Evolutionary conservation across 2,329 filamentous ascomycete genomes (phyloP), one percentile per base, ranked within the genome.

Genomic region (Paecilomyces fulvus): DNA sequence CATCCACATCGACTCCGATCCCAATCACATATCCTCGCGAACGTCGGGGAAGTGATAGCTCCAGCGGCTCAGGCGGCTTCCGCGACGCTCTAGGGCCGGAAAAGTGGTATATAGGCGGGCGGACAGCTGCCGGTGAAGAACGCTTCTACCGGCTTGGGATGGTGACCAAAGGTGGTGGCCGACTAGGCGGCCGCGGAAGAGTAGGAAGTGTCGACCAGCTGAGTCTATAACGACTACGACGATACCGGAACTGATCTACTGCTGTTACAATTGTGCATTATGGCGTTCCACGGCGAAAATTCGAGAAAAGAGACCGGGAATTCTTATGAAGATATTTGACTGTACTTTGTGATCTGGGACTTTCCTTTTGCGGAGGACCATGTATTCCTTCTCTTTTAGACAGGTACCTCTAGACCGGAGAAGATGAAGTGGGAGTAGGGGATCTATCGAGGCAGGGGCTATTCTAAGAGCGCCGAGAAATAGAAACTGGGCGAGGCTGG

Each of bases 41-140:
- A 55, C 72, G 75, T 28, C 70, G 77, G 49, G 77, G 76, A 17
- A 79, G 76, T 57, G 76, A 78, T 58, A 76, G 72, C 43, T 78
- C 75, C 20, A 76, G 68, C 50, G 74, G 75, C 17, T 77, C 73
- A 1, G 74, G 75, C 12, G 77, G 77, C 1, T 79, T 79, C 56
- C 68, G 75, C 7, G 77, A 79, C 63, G 73, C 75, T 0, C 58
- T 78, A 9, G 75, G 76, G 0, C 68, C 72, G 1, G 77, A 79
- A 65, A 79, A 79, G 60, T 79, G 77, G 77, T 80, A 79, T 64
- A 76, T 80, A 25, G 77, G 77, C 3, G 77, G 77, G 3, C 67
- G 75, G 33, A 78, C 74, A 21, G 70, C 74, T 10, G 69, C 64
- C 14, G 77, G 77, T 0, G 77, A 79, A 63, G 77, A 79, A 59